Percentiles rank a stretch among this genome's conserved stretches.
Conservation (phyloP, 495 filamentous ascomycete genomes). For the Penicillium daleae region DNA sequence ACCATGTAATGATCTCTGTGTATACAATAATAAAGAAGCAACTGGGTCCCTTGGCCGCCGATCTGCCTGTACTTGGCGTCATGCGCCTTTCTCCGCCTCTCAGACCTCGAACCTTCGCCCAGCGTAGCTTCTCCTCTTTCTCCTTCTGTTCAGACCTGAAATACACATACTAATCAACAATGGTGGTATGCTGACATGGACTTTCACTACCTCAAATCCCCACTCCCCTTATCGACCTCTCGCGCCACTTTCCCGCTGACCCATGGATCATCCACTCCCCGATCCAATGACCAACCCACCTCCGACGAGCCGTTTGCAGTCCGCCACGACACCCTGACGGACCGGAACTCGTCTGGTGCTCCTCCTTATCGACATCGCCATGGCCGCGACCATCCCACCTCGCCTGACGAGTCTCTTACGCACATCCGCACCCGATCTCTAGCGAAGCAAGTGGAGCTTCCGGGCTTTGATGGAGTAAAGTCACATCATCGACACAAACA, state of each 20-base stretch:
- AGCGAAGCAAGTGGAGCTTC: slow-evolving; percentile 14
- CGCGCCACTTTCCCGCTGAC: slow-evolving; percentile 28
- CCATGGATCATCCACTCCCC: slow-evolving; percentile 35
- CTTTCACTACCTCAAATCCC: slow-evolving; percentile 14
- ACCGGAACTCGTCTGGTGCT: neutral
- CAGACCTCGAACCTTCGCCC: neutral
- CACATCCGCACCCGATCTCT: slow-evolving; percentile 2
- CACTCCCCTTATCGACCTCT: slow-evolving; percentile 17
- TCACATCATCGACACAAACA: slow-evolving; percentile 36
- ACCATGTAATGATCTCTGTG: too few relatives aligned
- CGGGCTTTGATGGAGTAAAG: slow-evolving; percentile 29
- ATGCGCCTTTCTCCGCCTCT: slow-evolving; percentile 6
- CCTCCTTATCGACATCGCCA: neutral
- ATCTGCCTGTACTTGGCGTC: slow-evolving; percentile 13
- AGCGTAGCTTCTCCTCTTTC: slow-evolving; percentile 3
- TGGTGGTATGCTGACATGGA: slow-evolving; percentile 30
- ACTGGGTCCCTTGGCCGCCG: neutral
- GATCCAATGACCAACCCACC: slow-evolving; percentile 20
- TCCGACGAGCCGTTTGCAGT: slow-evolving; percentile 26
- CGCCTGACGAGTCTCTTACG: neutral
- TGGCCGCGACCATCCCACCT: slow-evolving; percentile 2
- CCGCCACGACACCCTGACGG: slow-evolving; percentile 4
- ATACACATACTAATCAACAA: slow-evolving; percentile 2
- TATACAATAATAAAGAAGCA: too few relatives aligned
- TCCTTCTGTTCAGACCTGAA: neutral